Conservation (phyloP, 2,329 filamentous ascomycete genomes). For the Chaetothyriales sp. region DNA sequence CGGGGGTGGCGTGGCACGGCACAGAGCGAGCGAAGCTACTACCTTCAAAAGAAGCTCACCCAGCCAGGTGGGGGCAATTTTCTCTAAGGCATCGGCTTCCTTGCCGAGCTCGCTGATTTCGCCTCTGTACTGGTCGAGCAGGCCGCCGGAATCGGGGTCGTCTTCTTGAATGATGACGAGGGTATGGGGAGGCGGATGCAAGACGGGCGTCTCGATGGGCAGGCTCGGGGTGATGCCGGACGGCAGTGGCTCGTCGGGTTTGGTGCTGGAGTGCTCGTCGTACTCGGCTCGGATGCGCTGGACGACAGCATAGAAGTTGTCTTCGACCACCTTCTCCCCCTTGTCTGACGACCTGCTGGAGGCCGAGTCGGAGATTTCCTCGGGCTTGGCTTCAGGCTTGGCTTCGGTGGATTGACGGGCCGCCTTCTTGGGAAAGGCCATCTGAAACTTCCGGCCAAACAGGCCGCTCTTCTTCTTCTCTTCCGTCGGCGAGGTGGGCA, state of each 20-base stretch:
- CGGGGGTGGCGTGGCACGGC: not conserved
- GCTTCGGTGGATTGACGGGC: slow-evolving; percentile 49
- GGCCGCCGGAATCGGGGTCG: slow-evolving; percentile 46
- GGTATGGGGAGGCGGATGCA: slow-evolving; percentile 36
- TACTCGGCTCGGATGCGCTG: slow-evolving; percentile 34
- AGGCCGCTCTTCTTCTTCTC: slow-evolving; percentile 52
- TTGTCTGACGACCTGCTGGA: slow-evolving; percentile 40
- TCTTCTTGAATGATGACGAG: slow-evolving; percentile 54
- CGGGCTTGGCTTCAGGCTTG: slow-evolving; percentile 54
- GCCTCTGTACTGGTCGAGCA: slow-evolving; percentile 80
- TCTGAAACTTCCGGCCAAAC: slow-evolving; percentile 71
- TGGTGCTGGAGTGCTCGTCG: slow-evolving; percentile 27
- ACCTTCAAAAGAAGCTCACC: slow-evolving; percentile 69
- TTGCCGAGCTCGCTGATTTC: slow-evolving; percentile 64
- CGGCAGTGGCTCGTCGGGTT: slow-evolving; percentile 25
- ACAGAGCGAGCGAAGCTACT: slow-evolving; percentile 15
- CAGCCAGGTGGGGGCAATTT: slow-evolving; percentile 79
- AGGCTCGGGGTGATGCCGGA: slow-evolving; percentile 31
- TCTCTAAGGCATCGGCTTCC: slow-evolving; percentile 72
- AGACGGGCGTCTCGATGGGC: slow-evolving; percentile 31
- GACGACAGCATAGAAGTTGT: slow-evolving; percentile 33
- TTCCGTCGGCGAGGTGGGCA: slow-evolving; percentile 40
- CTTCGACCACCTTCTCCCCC: slow-evolving; percentile 35
- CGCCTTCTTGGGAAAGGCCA: slow-evolving; percentile 66
- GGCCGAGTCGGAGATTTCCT: slow-evolving; percentile 50